Evolutionary conservation across 2,329 filamentous ascomycete genomes (phyloP).

Genomic region (Paecilomyces fulvus): DNA sequence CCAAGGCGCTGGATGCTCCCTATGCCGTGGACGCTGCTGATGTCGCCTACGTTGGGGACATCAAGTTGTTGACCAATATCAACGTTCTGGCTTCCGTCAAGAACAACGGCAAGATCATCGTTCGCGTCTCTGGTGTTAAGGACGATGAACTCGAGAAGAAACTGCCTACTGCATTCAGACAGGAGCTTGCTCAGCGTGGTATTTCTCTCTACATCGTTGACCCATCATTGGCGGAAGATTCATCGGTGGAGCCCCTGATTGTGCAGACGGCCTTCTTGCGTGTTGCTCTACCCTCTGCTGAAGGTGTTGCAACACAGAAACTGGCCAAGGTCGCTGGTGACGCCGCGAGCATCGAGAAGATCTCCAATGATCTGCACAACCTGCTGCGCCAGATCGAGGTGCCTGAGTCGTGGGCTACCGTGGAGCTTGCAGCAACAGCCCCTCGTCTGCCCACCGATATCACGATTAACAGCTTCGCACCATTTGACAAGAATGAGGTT

Average conservation of each 20-base stretch:
- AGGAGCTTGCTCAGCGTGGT: constrained; percentile 60
- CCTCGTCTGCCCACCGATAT: constrained; percentile 53
- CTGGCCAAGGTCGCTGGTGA: constrained; percentile 54
- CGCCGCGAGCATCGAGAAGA: constrained; percentile 53
- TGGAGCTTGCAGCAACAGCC: constrained; percentile 39
- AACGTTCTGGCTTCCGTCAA: constrained; percentile 65
- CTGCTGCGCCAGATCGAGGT: constrained; percentile 66
- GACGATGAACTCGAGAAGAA: constrained; percentile 85
- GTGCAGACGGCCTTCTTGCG: constrained; percentile 77
- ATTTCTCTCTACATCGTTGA: constrained; percentile 71
- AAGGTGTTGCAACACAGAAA: constrained; percentile 57
- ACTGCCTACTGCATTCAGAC: constrained; percentile 61
- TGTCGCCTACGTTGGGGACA: constrained; percentile 66
- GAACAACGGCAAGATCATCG: constrained; percentile 60
- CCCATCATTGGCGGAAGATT: constrained; percentile 56
- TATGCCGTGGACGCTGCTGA: constrained; percentile 75
- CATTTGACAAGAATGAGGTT: constrained; percentile 66
- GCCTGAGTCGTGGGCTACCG: constrained; percentile 70
- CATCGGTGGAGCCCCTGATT: constrained; percentile 60
- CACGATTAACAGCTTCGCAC: constrained; percentile 70
- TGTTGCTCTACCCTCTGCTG: constrained; percentile 59
- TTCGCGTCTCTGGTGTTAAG: constrained; percentile 72
- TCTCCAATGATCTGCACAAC: constrained; percentile 53
- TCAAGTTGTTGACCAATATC: constrained; percentile 70
- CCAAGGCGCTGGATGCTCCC: constrained; percentile 73